A percentile compares a stretch with the other conserved stretches of the same genome.
These are phyloP conservation scores for Termitomyces sp. DNA, from an alignment of 768 basidiomycete species.

Conservation along the genomic window DNA sequence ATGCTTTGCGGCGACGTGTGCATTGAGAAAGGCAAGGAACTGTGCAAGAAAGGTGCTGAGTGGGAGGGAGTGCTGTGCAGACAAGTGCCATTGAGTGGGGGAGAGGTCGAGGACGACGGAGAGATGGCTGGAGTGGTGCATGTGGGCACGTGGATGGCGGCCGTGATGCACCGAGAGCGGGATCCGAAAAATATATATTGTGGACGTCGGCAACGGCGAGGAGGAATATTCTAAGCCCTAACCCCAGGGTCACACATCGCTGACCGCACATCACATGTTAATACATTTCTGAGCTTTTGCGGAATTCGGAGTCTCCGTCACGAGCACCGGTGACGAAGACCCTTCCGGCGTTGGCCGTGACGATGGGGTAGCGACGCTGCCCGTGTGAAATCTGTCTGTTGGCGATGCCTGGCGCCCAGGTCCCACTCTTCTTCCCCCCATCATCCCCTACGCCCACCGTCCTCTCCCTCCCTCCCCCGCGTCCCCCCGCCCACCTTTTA, in stretches of 20 bases:
- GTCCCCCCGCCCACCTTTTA: neutral
- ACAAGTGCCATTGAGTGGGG: conserved; percentile 81
- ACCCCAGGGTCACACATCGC: neutral
- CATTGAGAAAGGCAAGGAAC: conserved; percentile 86
- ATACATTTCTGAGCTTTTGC: conserved; percentile 15
- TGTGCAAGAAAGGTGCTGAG: conserved; percentile 77
- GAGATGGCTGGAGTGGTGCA: conserved; percentile 42
- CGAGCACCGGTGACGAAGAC: conserved; percentile 52
- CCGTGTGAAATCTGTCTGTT: conserved; percentile 53
- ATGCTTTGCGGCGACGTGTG: conserved; percentile 85
- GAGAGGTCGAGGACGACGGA: conserved; percentile 84
- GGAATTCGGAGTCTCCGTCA: conserved; percentile 44
- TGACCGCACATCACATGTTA: conserved; percentile 7
- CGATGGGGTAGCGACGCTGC: conserved; percentile 52
- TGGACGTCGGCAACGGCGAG: conserved; percentile 4
- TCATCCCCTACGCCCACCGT: conserved; percentile 27
- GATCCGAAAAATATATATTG: conserved; percentile 9
- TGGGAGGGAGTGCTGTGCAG: conserved; percentile 45
- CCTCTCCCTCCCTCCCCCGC: conserved; percentile 14
- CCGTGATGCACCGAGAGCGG: conserved; percentile 5
- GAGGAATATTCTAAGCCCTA: conserved; percentile 3
- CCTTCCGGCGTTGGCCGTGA: conserved; percentile 57
- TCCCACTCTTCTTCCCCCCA: conserved; percentile 34
- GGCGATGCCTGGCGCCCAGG: conserved; percentile 50
- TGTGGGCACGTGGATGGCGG: conserved; percentile 2